These are phyloP conservation scores for Penicillium macrosclerotiorum DNA, from an alignment of 495 filamentous ascomycete species.

Conservation along the genomic window DNA sequence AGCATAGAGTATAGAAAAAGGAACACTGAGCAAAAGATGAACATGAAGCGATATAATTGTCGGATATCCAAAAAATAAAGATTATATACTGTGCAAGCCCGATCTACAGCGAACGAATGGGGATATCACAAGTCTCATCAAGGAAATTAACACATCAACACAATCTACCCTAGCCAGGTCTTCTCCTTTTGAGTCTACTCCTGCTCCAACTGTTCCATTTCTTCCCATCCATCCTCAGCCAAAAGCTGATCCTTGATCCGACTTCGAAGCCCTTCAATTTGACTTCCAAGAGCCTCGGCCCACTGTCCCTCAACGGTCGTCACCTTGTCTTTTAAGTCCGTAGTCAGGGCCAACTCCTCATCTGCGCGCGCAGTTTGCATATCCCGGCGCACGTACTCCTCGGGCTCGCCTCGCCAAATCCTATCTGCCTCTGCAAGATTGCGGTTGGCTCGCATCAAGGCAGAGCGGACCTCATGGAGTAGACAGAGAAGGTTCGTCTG, in stretches of 20 bases:
- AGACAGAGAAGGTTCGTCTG: constrained; percentile 93
- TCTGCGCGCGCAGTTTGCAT: constrained; percentile 59
- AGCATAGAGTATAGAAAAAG: neutral
- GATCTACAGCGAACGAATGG: constrained; percentile 28
- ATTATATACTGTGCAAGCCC: constrained; percentile 11
- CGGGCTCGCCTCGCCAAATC: constrained; percentile 54
- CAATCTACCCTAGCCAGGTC: constrained; percentile 1
- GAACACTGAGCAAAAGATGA: neutral
- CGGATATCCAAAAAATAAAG: constrained; percentile 1
- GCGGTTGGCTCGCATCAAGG: constrained; percentile 60
- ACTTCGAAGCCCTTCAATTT: constrained; percentile 52
- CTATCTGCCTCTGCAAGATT: constrained; percentile 56
- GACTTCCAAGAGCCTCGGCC: constrained; percentile 62
- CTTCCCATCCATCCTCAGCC: constrained; percentile 72
- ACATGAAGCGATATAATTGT: no score
- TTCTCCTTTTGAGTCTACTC: constrained; percentile 12
- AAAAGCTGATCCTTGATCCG: constrained; percentile 64
- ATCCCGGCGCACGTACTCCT: constrained; percentile 47
- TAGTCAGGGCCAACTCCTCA: constrained; percentile 68
- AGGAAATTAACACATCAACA: constrained; percentile 14
- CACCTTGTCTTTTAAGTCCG: constrained; percentile 91
- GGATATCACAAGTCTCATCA: constrained; percentile 27
- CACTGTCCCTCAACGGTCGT: constrained; percentile 87
- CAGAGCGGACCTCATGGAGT: constrained; percentile 87
- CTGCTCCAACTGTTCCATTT: constrained; percentile 50